Evolutionary conservation across 139 green algal species (phyloP), one percentile per base, ranked within the genome.

Genomic region (Pleodorina starrii): DNA sequence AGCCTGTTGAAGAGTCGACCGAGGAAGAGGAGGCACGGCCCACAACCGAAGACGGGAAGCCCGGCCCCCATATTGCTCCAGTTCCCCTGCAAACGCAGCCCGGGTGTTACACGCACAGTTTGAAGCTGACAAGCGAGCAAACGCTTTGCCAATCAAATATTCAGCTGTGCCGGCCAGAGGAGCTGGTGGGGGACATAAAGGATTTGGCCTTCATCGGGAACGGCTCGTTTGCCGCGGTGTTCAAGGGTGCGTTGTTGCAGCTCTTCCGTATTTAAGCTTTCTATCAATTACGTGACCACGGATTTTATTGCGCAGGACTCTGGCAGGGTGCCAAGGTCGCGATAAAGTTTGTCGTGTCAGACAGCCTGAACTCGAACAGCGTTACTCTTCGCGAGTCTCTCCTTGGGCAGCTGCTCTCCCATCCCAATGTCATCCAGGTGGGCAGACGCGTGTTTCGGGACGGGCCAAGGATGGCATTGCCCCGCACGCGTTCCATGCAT

Each of bases 181-280:
- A 89, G 48, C 84, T 89, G 16, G 84, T 89, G 0, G 68, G 69
- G 0, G 69, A 89, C 48, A 89, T 89, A 35, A 89, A 89, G 69
- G 84, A 89, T 48, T 35, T 89, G 48, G 68, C 84, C 21, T 89
- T 89, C 29, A 89, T 89, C 25, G 84, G 84, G 69, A 89, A 89
- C 50, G 84, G 84, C 10, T 89, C 84, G 12, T 89, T 89, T 35
- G 84, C 84, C 9, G 84, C 84, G 5, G 84, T 89, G 1, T 89
- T 89, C 48, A 89, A 89, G 25, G 84, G 84, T 89, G 69, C 32
- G 82, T 46, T 68, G 17, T 11, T 40, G 35, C 40, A 80, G 42
- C 43, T 35, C 21, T 36, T 17, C 35, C 1, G 5, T 73, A 73
- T 73, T 36, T 73, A 21, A 40, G 5, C 29, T 40, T 11, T 73